Conservation (phyloP, 2,329 filamentous ascomycete genomes). For the Exophiala sideris region DNA sequence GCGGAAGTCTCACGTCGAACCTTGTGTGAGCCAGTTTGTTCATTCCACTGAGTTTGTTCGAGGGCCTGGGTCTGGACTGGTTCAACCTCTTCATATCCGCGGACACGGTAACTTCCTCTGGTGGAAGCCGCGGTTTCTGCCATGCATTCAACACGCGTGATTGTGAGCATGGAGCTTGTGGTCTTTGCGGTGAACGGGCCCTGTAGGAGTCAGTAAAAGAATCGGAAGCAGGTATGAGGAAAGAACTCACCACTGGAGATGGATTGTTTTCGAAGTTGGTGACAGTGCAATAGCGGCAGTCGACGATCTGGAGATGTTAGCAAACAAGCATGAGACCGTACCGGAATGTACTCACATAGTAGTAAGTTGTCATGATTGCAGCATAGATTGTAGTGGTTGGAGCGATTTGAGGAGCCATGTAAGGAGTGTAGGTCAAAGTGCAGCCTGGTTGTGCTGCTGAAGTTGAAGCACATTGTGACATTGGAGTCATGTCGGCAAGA, state of each 20-base stretch:
- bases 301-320: constrained; percentile 22
- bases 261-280: constrained; percentile 24
- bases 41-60: neutral
- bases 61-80: neutral
- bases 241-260: constrained; percentile 13
- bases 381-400: constrained; percentile 25
- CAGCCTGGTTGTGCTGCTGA: constrained; percentile 8
- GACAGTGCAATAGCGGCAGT: constrained; percentile 26
- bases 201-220: constrained; percentile 12
- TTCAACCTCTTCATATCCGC: constrained; percentile 6
- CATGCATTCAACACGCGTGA: constrained; percentile 26
- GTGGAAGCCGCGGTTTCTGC: constrained; percentile 17
- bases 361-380: constrained; percentile 24
- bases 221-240: neutral
- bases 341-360: constrained; percentile 17
- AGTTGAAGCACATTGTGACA: constrained; percentile 3
- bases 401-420: constrained; percentile 22
- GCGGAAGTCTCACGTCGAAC: constrained; percentile 8
- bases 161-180: constrained; percentile 20
- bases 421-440: constrained; percentile 22
- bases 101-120: constrained; percentile 3
- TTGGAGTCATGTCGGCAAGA: constrained; percentile 6
- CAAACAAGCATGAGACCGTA: neutral
- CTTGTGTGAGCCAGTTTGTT: constrained; percentile 1
- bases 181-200: constrained; percentile 22